Evolutionary conservation across 768 basidiomycete genomes (phyloP), one percentile per base, ranked within the genome.

Genomic region (Ramaria sp.): DNA sequence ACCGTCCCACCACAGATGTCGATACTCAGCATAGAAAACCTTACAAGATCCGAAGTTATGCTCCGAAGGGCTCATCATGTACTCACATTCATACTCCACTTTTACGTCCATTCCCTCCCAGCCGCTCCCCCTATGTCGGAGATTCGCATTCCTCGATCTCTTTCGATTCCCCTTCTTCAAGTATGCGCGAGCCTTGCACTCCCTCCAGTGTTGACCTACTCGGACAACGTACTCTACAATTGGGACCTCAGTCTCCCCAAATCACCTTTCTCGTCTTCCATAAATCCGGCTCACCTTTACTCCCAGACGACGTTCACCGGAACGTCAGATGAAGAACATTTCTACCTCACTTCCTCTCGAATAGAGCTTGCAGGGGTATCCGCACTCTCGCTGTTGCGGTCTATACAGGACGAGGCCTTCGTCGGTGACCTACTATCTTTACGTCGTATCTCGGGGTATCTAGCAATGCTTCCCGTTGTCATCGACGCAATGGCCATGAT

Each of bases 211-310:
- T 74, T 92, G 55, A 96, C 92, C 3, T 96, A 92, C 64, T 84
- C 92, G 9, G 92, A 95, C 65, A 85, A 84, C 27, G 92, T 96
- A 7, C 76, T 96, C 25, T 96, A 92, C 69, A 95, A 95, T 65
- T 88, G 85, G 83, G 44, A 5, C 50, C 56, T 20, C 53, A 58
- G 22, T 39, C 55, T 27, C 39, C 57, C 18, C 27, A 24, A 24
- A 72, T 75, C 1, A 70, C 68, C 28, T 66, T 78, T 5, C 69
- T 81, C 52, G 83, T 48, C 22, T 7, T 16, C 55, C 12, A 20
- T 27, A 36, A 37, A 51, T 53, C 58, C 56, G 24, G 73, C 39
- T 6, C 53, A 89, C 62, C 71, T 93, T 49, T 76, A 76, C 42
- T 78, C 75, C 56, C 72, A 74, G 57, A 82, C 82, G 1, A 70